Base-by-base conservation (phyloP, 352 stramenopile species). In the Pythium guiyangense region DNA sequence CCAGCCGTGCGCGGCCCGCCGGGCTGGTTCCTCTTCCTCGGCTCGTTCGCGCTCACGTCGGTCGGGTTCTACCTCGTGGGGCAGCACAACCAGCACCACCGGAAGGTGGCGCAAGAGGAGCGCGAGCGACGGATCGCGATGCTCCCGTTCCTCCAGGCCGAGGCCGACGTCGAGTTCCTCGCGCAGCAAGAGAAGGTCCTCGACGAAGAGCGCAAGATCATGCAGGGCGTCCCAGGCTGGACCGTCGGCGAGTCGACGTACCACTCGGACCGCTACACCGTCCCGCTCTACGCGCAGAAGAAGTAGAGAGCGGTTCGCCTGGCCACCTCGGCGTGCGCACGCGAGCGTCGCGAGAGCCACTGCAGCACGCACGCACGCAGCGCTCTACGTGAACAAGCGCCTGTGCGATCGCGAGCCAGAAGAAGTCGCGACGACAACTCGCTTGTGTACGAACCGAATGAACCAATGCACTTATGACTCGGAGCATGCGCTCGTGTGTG, bases 141-240 rank as follows among this genome's bases (percentile, higher is more conserved):
- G 64, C 77, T 96, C 48, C 92, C 94, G 18, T 91, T 97, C 67
- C 77, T 99, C 52, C 96, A 99, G 70, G 95, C 95, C 17, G 96
- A 98, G 68, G 87, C 93, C n/a, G 96, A 99, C 74, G 85, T 91
- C 40, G 79, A 94, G 66, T 91, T 89, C 65, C 66, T 96, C 37
- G 69, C 88, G 61, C 67, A 94, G 52, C 82, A 97, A 67, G 80
- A 92, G 44, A 84, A 94, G 52, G 79, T 95, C 54, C 81, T 97
- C 55, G 84, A 88, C 18, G 86, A 94, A 55, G 95, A 98, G 72
- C 79, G 77, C 57, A 83, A 97, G 67, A 87, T 97, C 66, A 98
- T 99, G 96, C 96, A 97, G 72, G 84, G 95, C 71, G 90, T 98
- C 54, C 82, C 81, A 34, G 95, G 91, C 50, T 98, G 92, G 93